Conservation (phyloP, 345 rosid species). For the Nasturtium officinale region DNA sequence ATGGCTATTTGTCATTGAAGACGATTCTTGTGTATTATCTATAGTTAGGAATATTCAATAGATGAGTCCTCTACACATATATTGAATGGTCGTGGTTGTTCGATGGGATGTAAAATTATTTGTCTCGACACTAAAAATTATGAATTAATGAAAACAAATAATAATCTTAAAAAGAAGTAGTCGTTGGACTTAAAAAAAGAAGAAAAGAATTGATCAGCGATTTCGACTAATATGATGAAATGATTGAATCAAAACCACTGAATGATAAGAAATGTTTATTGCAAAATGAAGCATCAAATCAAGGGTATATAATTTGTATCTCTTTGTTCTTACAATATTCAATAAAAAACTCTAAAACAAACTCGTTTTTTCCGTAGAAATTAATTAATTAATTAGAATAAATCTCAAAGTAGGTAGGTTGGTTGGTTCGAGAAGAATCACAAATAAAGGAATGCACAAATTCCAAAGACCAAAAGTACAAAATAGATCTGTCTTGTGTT, state of each 20-base stretch:
- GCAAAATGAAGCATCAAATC: not conserved
- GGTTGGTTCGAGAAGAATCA: constrained; percentile 16
- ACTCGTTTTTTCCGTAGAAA: constrained; percentile 8
- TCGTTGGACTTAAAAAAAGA: not conserved
- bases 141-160: not conserved
- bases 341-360: not conserved
- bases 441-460: constrained; percentile 40
- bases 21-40: constrained; percentile 18
- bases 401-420: constrained; percentile 24
- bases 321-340: not conserved
- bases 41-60: not conserved
- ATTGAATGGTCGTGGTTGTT: not conserved
- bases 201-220: not conserved
- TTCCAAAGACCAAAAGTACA: constrained; percentile 33
- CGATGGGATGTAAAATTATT: not conserved
- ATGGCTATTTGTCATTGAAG: constrained; percentile 30
- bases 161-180: not conserved
- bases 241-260: not conserved
- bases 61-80: not conserved
- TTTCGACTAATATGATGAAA: not conserved
- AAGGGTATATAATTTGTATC: not conserved
- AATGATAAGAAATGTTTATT: not conserved
- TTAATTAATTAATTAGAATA: not conserved
- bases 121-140: not conserved
- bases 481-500: constrained; percentile 24